Evolutionary conservation across 768 basidiomycete genomes (phyloP).

Genomic region (Piloderma croceum): DNA sequence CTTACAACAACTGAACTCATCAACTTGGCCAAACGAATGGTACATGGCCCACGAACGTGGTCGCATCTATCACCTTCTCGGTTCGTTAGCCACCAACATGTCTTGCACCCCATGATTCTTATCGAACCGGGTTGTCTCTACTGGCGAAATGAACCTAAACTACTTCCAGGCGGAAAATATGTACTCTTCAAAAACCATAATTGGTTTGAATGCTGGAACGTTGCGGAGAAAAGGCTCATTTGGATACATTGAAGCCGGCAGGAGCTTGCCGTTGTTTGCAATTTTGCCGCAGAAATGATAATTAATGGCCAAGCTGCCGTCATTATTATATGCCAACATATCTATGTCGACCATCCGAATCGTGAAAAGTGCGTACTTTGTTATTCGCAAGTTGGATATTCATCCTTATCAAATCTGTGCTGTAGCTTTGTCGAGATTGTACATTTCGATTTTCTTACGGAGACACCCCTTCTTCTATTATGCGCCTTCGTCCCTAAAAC

Average conservation of each 20-base stretch:
- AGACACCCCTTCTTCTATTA: too few relatives aligned
- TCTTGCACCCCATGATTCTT: conserved; percentile 1
- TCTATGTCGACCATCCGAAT: too few relatives aligned
- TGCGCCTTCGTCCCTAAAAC: too few relatives aligned
- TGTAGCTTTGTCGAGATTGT: too few relatives aligned
- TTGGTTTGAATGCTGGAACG: conserved; percentile 4
- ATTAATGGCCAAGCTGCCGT: too few relatives aligned
- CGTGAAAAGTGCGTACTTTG: too few relatives aligned
- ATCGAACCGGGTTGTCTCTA: neutral
- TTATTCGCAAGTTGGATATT: too few relatives aligned
- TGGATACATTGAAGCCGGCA: conserved; percentile 1
- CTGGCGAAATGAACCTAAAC: conserved; percentile 1
- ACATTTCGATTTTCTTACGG: too few relatives aligned
- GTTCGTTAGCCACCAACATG: too few relatives aligned
- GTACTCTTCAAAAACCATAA: conserved; percentile 5
- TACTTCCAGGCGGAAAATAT: conserved; percentile 4
- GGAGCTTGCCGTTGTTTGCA: neutral
- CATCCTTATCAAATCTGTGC: too few relatives aligned
- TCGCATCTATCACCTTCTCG: too few relatives aligned
- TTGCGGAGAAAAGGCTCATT: conserved; percentile 3
- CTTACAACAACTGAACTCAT: conserved; percentile 7
- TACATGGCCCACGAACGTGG: conserved; percentile 10
- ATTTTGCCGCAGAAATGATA: conserved; percentile 1
- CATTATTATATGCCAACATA: too few relatives aligned
- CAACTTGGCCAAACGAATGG: conserved; percentile 3